Evolutionary conservation across 2,329 filamentous ascomycete genomes (phyloP), one percentile per base, ranked within the genome.

Genomic region (Aspergillus ochraceus): DNA sequence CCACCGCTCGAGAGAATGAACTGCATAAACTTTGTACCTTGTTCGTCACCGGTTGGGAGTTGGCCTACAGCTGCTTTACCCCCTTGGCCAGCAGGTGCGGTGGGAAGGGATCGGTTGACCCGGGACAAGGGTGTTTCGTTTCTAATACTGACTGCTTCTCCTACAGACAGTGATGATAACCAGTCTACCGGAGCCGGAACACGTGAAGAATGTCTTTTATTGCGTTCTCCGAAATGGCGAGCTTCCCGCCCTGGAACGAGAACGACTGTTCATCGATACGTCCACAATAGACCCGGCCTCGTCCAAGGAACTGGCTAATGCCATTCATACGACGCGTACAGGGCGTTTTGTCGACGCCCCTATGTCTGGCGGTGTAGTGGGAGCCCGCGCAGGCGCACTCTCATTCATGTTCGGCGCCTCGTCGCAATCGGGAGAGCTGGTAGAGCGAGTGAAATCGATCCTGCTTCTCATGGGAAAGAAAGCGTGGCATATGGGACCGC

Each of bases 321-420:
- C 84, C 24, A 88, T 96, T 1, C 84, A 82, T 59, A 84, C 84
- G 5, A 86, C 86, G 1, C 82, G 85, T 1, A 85, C 89, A 71
- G 91, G 91, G 55, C 84, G 83, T 55, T 97, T 98, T 71, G 88
- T 97, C 60, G 95, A 99, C 73, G 94, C 95, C 3, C 95, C 95
- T 49, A 97, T 99, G 89, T 98, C 94, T 0, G 95, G 95, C 52
- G 95, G 95, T 54, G 93, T 97, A 0, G 92, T 98, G 5, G 95
- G 94, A 49, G 95, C 95, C 11, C 83, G 87, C 6, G 92, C 92
- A 12, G 95, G 90, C 36, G 93, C 92, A 0, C 81, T 99, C 59
- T 97, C 93, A 0, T 99, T 99, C 75, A 98, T 99, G 95, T 87
- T 98, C 58, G 95, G 95, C 49, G 84, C 88, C 6, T 81, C 87